These are phyloP conservation scores for Neofusicoccum ribis DNA, from an alignment of 2,329 filamentous ascomycete species.

Conservation along the genomic window DNA sequence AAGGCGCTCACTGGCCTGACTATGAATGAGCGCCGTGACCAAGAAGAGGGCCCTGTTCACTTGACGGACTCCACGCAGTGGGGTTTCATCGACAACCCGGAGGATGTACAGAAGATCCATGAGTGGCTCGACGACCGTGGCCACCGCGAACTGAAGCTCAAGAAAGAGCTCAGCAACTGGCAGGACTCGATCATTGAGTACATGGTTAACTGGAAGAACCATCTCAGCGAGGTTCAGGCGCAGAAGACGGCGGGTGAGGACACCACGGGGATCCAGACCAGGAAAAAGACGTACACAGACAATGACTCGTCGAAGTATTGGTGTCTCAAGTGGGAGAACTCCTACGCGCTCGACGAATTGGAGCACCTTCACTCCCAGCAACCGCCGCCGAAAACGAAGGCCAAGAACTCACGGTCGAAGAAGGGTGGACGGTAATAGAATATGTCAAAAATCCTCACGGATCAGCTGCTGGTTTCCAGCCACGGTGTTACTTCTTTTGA, in stretches of 20 bases:
- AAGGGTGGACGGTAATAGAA: not conserved
- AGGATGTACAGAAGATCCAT: constrained; percentile 75
- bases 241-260: constrained; percentile 52
- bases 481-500: too few relatives aligned
- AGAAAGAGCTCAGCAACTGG: constrained; percentile 80
- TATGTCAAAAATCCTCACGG: not conserved
- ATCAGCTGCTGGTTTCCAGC: not conserved
- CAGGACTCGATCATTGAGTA: constrained; percentile 73
- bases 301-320: constrained; percentile 55
- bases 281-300: constrained; percentile 61
- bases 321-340: constrained; percentile 67
- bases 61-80: constrained; percentile 78
- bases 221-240: constrained; percentile 59
- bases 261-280: constrained; percentile 60
- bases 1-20: constrained; percentile 61
- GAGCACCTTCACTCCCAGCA: constrained; percentile 64
- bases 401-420: constrained; percentile 19
- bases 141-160: constrained; percentile 79
- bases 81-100: constrained; percentile 85
- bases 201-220: constrained; percentile 78
- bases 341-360: constrained; percentile 57
- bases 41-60: constrained; percentile 81
- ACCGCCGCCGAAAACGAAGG: constrained; percentile 47
- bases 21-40: constrained; percentile 78
- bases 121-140: constrained; percentile 88